Evolutionary conservation across 192 early-diverging fungal genomes (phyloP).

Genomic region (Entomortierella lignicola): DNA sequence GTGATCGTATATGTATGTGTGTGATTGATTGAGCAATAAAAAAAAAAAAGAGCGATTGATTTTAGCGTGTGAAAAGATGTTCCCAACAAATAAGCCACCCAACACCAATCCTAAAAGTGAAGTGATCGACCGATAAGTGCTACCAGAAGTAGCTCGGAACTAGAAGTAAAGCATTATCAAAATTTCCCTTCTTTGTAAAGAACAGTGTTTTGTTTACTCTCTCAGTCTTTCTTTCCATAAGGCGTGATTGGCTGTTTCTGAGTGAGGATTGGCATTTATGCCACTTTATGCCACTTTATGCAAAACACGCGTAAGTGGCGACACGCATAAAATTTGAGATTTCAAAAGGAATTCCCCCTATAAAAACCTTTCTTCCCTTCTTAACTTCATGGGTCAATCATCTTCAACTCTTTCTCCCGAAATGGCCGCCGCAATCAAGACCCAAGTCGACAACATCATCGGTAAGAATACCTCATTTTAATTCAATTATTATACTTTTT

Average conservation of each 20-base stretch:
- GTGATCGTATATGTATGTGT: background rate
- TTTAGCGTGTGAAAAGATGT: background rate
- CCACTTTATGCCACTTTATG: too few relatives aligned
- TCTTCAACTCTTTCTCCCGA: slow-evolving; percentile 54
- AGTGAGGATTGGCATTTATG: too few relatives aligned
- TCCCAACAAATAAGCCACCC: background rate
- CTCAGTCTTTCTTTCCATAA: too few relatives aligned
- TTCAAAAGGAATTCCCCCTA: background rate
- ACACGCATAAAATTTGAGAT: slow-evolving; percentile 6
- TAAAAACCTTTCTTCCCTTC: background rate
- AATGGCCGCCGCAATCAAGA: slow-evolving; percentile 47
- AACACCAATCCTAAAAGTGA: too few relatives aligned
- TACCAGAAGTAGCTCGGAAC: too few relatives aligned
- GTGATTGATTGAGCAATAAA: too few relatives aligned
- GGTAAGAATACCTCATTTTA: slow-evolving; percentile 9
- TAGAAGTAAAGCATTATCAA: too few relatives aligned
- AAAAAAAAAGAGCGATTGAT: background rate
- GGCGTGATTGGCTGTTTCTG: too few relatives aligned
- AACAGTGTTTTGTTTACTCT: too few relatives aligned
- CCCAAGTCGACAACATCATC: slow-evolving; percentile 59
- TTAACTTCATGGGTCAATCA: slow-evolving; percentile 38
- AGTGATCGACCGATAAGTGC: too few relatives aligned
- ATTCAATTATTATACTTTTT: background rate
- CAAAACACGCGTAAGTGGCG: too few relatives aligned
- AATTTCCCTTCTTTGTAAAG: too few relatives aligned